phyloP scores from a whole-genome alignment of 257 asterid genomes.

The Sherardia arvensis region DNA sequence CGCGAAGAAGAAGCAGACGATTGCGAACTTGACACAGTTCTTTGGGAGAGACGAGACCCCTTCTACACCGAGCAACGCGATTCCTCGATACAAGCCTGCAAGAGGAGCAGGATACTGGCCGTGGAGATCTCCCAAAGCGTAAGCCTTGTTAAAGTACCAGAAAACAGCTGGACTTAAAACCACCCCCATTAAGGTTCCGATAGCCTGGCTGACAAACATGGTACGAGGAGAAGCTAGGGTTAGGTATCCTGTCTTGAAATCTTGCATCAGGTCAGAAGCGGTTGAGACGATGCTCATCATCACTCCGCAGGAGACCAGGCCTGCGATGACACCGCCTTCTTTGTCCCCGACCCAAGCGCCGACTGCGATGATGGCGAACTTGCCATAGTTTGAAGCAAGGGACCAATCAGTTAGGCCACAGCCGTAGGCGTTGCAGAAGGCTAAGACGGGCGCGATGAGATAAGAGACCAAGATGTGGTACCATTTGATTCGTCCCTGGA shows the following conservation, averaged over 20 bases:
- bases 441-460: slow-evolving; percentile 39
- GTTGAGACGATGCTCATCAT: slow-evolving; percentile 67
- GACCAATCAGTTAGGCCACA: slow-evolving; percentile 73
- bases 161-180: slow-evolving; percentile 37
- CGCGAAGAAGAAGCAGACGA: slow-evolving; percentile 29
- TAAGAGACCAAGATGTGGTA: slow-evolving; percentile 42
- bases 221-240: slow-evolving; percentile 58
- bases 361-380: slow-evolving; percentile 46
- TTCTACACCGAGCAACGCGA: slow-evolving; percentile 51
- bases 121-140: slow-evolving; percentile 33
- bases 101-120: slow-evolving; percentile 52
- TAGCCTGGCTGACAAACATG: slow-evolving; percentile 51
- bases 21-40: slow-evolving; percentile 38
- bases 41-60: slow-evolving; percentile 54
- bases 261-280: slow-evolving; percentile 61
- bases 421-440: slow-evolving; percentile 71
- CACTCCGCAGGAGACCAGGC: slow-evolving; percentile 59
- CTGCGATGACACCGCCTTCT: slow-evolving; percentile 59
- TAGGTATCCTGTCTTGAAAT: slow-evolving; percentile 57
- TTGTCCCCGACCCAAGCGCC: slow-evolving; percentile 61
- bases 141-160: slow-evolving; percentile 57
- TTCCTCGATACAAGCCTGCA: slow-evolving; percentile 41
- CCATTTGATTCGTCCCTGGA: slow-evolving; percentile 45
- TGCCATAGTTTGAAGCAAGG: slow-evolving; percentile 64
- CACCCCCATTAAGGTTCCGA: slow-evolving; percentile 56